Percentiles rank a stretch among this genome's conserved stretches.
Conservation (phyloP, 2,329 filamentous ascomycete species). For the Ophiosphaerella narmari region DNA sequence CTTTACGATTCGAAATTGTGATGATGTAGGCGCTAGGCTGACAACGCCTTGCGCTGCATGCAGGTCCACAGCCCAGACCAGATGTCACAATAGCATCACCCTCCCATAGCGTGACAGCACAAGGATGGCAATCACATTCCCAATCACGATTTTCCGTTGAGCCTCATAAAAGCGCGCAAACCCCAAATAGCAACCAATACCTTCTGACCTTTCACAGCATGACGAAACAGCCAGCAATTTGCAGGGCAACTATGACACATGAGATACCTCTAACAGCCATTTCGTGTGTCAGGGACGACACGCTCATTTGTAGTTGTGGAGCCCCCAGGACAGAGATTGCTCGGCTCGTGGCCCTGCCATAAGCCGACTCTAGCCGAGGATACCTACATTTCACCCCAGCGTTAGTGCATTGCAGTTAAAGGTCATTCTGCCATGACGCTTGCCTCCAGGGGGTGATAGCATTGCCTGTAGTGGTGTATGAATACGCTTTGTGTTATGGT, state of each 20-base stretch:
- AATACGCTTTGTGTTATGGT: not conserved
- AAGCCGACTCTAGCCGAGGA: constrained; percentile 16
- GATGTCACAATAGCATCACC: constrained; percentile 4
- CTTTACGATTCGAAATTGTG: too few relatives aligned
- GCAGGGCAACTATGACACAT: constrained; percentile 27
- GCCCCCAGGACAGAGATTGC: constrained; percentile 8
- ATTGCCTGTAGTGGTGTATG: constrained; percentile 2
- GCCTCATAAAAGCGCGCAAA: constrained; percentile 11
- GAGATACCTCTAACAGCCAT: constrained; percentile 25
- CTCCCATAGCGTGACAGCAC: constrained; percentile 1
- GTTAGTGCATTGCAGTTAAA: constrained; percentile 12
- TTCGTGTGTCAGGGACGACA: constrained; percentile 23
- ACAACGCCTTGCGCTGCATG: too few relatives aligned
- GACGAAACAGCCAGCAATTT: constrained; percentile 11
- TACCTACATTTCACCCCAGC: not conserved
- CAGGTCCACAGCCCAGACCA: too few relatives aligned
- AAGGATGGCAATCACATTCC: constrained; percentile 6
- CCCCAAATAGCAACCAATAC: constrained; percentile 21
- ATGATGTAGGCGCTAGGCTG: too few relatives aligned
- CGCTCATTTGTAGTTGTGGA: constrained; percentile 11
- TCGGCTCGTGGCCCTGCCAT: constrained; percentile 7
- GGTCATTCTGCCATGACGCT: constrained; percentile 14
- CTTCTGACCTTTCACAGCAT: constrained; percentile 6
- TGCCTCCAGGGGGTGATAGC: not conserved
- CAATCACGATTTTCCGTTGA: constrained; percentile 16